These are phyloP conservation scores for Pleurotus djamor DNA, from an alignment of 768 basidiomycete species.

Conservation along the genomic window DNA sequence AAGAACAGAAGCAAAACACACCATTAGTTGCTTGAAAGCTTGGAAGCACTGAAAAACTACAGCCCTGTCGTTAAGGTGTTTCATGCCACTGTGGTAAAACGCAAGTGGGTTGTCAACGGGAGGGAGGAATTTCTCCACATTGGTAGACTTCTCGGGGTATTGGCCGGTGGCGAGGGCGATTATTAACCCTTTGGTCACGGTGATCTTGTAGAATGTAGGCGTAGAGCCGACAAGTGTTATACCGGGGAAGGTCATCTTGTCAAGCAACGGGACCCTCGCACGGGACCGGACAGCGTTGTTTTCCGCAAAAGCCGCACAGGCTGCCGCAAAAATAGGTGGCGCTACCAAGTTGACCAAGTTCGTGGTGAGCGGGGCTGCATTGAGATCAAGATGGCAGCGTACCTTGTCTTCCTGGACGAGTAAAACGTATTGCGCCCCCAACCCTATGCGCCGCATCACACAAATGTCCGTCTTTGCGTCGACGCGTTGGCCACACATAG, in stretches of 20 bases:
- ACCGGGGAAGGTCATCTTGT: slow-evolving; percentile 8
- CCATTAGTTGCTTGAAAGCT: slow-evolving; percentile 7
- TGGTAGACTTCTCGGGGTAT: slow-evolving; percentile 4
- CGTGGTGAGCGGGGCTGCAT: neutral
- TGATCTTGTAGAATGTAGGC: slow-evolving; percentile 8
- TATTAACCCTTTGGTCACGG: slow-evolving; percentile 4
- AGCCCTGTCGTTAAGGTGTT: neutral
- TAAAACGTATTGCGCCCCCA: slow-evolving; percentile 11
- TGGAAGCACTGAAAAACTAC: slow-evolving; percentile 8
- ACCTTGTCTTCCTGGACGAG: slow-evolving; percentile 21
- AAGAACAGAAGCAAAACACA: neutral
- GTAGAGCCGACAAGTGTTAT: slow-evolving; percentile 8
- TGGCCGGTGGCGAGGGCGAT: slow-evolving; percentile 5
- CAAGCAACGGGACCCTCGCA: slow-evolving; percentile 2
- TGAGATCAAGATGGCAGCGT: neutral
- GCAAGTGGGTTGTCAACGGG: neutral
- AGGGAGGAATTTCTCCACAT: slow-evolving; percentile 5
- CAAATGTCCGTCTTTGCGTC: slow-evolving; percentile 27
- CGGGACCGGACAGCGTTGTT: slow-evolving; percentile 7
- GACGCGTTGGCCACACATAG: slow-evolving; percentile 22
- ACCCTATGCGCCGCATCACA: slow-evolving; percentile 16
- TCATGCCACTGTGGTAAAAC: slow-evolving; percentile 6
- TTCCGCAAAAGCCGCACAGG: slow-evolving; percentile 16
- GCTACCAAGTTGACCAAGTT: neutral
- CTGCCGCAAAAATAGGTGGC: slow-evolving; percentile 14